Evolutionary conservation across 192 early-diverging fungal species (phyloP), one percentile per base, ranked within the genome.

Genomic region (Linnemannia schmuckeri): DNA sequence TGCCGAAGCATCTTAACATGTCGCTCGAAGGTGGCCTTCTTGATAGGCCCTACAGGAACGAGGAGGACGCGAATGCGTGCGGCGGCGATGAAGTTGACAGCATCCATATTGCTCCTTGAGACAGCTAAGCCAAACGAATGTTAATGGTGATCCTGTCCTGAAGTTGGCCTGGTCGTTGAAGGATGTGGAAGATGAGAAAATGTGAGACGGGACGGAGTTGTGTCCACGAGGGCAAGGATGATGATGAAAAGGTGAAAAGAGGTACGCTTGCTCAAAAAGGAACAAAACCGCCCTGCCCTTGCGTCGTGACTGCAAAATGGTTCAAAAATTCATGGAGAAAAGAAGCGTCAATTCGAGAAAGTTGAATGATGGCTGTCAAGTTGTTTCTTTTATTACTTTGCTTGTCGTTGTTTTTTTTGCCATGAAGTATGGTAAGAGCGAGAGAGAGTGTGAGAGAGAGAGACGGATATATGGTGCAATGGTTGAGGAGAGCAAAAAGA

Each of bases 31-130:
- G 91, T 91, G 6, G 92, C 89, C 72, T 86, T 88, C 72, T 91
- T 93, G 61, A 96, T 91, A 82, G 90, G 93, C 13, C 90, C 88
- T 17, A 96, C 92, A 49, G 96, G 96, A 9, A 96, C 94, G 24
- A 97, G 84, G 30, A 97, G 76, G 15, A 97, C 89, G 41, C 93
- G 92, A 52, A 96, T 92, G 49, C 91, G 89, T 35, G 89, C 88
- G 41, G 89, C 89, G 22, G 91, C 73, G 20, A 86, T 90, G n/a
- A 93, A 89, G 83, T 91, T 88, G 70, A 91, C 73, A 20, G 91
- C 78, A 70, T 90, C 89, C 89, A 90, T 90, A 41, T 33, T 68
- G 75, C 27, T 66, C 47, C 47, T 38, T 57, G 74, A 49, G 22
- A 75, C 44, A 54, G 35, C 20, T 12, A 20, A 20, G 70, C 70